Evolutionary conservation across 192 early-diverging fungal species (phyloP).

Genomic region (Irineochytrium annulatum): DNA sequence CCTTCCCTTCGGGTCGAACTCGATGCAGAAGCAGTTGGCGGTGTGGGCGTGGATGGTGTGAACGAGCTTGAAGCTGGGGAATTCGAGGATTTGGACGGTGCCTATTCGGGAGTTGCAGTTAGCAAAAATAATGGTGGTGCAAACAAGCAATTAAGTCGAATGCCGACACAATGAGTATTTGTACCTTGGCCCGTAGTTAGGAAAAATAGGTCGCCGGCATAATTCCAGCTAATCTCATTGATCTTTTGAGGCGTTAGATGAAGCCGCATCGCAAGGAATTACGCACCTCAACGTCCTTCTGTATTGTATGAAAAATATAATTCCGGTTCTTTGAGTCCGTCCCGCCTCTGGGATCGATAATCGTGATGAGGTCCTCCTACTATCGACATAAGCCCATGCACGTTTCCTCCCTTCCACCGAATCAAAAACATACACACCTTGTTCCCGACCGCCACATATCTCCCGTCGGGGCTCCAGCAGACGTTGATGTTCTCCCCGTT

Average conservation of each 20-base stretch:
- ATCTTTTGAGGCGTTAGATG: slow-evolving; percentile 32
- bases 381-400: no score
- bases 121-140: background rate
- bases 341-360: slow-evolving; percentile 67
- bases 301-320: slow-evolving; percentile 43
- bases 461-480: slow-evolving; percentile 76
- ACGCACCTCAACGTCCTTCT: slow-evolving; percentile 49
- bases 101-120: slow-evolving; percentile 14
- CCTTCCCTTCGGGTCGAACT: slow-evolving; percentile 71
- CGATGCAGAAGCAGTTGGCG: slow-evolving; percentile 74
- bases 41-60: slow-evolving; percentile 66
- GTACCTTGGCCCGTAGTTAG: slow-evolving; percentile 72
- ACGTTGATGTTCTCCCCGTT: slow-evolving; percentile 83
- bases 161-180: background rate
- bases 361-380: slow-evolving; percentile 68
- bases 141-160: background rate
- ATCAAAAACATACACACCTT: slow-evolving; percentile 47
- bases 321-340: slow-evolving; percentile 30
- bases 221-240: slow-evolving; percentile 82
- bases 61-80: slow-evolving; percentile 55
- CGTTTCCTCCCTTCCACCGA: background rate
- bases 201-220: slow-evolving; percentile 65
- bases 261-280: background rate
- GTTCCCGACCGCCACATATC: slow-evolving; percentile 74
- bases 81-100: slow-evolving; percentile 63